Percentiles rank a stretch among this genome's conserved stretches.
Conservation (phyloP, 139 green algal genomes). For the Coelastrella sp. region DNA sequence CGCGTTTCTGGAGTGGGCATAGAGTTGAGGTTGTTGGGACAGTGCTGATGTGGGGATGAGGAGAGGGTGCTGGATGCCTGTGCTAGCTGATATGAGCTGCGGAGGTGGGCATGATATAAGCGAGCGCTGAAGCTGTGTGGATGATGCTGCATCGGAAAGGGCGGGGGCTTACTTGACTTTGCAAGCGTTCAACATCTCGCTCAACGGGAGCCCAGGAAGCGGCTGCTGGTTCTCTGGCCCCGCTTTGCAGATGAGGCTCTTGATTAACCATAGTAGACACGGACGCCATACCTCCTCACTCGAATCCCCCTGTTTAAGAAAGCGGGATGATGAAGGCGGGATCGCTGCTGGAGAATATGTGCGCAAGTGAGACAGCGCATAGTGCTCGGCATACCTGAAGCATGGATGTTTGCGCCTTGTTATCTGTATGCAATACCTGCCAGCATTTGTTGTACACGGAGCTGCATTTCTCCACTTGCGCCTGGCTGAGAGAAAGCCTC, state of each 20-base stretch:
- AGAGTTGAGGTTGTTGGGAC: neutral
- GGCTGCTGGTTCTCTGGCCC: neutral
- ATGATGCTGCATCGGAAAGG: neutral
- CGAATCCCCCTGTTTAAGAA: neutral
- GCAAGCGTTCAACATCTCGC: slow-evolving; percentile 40
- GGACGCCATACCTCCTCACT: slow-evolving; percentile 44
- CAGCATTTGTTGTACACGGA: neutral
- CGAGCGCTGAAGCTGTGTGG: neutral
- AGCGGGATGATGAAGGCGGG: slow-evolving; percentile 3
- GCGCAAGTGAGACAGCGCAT: neutral
- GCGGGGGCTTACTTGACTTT: slow-evolving; percentile 50
- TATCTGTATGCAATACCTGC: neutral
- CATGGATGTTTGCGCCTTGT: neutral
- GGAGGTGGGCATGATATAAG: neutral
- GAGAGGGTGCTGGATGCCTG: neutral
- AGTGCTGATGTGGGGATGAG: neutral
- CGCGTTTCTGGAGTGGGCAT: too few relatives aligned
- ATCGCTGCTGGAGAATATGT: slow-evolving; percentile 1
- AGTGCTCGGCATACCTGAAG: neutral
- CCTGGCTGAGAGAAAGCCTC: neutral
- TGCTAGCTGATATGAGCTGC: neutral
- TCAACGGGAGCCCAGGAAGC: slow-evolving; percentile 34
- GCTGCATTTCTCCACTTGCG: neutral
- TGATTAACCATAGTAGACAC: slow-evolving; percentile 44
- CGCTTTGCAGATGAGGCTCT: neutral